Percentiles rank a stretch among this genome's conserved stretches.
phyloP scores from a whole-genome alignment of 2,329 filamentous ascomycete genomes.

The Fusarium poae region DNA sequence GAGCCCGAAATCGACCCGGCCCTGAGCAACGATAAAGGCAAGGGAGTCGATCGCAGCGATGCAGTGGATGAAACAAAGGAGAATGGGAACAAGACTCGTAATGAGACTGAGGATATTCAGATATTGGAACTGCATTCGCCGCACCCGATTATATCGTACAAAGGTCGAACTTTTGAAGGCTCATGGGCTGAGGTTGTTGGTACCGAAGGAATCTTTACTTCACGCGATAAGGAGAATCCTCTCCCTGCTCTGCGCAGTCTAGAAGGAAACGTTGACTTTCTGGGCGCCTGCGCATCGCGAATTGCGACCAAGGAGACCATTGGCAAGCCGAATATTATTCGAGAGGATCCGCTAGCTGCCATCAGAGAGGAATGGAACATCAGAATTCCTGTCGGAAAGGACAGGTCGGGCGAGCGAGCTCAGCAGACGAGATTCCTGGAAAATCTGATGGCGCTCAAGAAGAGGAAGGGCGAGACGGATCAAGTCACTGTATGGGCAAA shows the following conservation, averaged over 20 bases:
- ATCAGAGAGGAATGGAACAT: slow-evolving; percentile 60
- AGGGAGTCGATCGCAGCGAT: slow-evolving; percentile 27
- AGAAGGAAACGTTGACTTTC: slow-evolving; percentile 73
- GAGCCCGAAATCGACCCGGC: slow-evolving; percentile 46
- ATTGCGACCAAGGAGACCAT: slow-evolving; percentile 76
- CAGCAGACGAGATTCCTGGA: slow-evolving; percentile 72
- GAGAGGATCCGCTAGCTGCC: slow-evolving; percentile 54
- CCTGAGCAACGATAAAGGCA: slow-evolving; percentile 42
- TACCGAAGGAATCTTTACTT: slow-evolving; percentile 81
- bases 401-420: slow-evolving; percentile 62
- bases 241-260: slow-evolving; percentile 65
- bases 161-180: slow-evolving; percentile 82
- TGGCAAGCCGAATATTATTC: slow-evolving; percentile 62
- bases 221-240: slow-evolving; percentile 62
- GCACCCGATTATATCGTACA: slow-evolving; percentile 84
- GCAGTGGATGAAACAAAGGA: slow-evolving; percentile 26
- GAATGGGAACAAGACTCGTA: slow-evolving; percentile 33
- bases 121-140: slow-evolving; percentile 84
- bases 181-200: slow-evolving; percentile 86
- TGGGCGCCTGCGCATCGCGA: slow-evolving; percentile 77
- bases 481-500: slow-evolving; percentile 71
- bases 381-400: slow-evolving; percentile 60
- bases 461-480: slow-evolving; percentile 73
- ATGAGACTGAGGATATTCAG: slow-evolving; percentile 68
- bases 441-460: slow-evolving; percentile 74